Percentiles rank a stretch among this genome's conserved stretches.
Conservation (phyloP, 2,329 filamentous ascomycete species). For the Colletotrichum tropicicola region DNA sequence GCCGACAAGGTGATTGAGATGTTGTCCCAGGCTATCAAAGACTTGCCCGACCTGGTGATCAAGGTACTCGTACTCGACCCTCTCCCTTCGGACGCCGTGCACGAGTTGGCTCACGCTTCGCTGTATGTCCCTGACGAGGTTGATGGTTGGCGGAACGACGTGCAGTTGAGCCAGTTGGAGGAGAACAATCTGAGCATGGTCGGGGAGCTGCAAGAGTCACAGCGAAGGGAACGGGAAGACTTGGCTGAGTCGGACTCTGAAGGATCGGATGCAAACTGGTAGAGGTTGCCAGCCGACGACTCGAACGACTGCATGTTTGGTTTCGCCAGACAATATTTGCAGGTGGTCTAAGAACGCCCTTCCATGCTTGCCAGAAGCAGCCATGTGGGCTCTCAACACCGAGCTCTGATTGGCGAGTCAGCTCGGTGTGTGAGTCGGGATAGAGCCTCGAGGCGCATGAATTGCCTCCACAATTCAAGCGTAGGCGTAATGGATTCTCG, state of each 20-base stretch:
- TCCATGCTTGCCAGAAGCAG: constrained; percentile 9
- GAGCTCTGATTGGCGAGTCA: not conserved
- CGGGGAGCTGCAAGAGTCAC: not conserved
- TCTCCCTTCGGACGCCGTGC: not conserved
- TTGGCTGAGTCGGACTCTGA: not conserved
- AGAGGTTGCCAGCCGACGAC: no score
- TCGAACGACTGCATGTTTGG: no score
- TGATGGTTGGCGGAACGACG: not conserved
- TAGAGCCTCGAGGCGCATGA: not conserved
- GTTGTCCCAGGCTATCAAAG: not conserved
- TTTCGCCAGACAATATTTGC: no score
- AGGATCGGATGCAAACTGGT: not conserved
- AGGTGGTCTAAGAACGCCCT: no score
- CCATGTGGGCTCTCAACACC: not conserved
- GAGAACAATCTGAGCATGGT: not conserved
- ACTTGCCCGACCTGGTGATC: not conserved
- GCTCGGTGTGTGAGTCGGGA: not conserved
- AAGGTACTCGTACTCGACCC: not conserved
- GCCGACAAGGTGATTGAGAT: not conserved
- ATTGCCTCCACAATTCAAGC: not conserved
- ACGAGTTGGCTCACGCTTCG: not conserved
- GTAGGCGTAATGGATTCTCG: not conserved
- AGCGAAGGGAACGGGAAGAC: not conserved
- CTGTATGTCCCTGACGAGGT: not conserved
- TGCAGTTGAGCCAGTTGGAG: not conserved